Evolutionary conservation across 805 yeast genomes (phyloP).

Genomic region (Pichia scutulata): DNA sequence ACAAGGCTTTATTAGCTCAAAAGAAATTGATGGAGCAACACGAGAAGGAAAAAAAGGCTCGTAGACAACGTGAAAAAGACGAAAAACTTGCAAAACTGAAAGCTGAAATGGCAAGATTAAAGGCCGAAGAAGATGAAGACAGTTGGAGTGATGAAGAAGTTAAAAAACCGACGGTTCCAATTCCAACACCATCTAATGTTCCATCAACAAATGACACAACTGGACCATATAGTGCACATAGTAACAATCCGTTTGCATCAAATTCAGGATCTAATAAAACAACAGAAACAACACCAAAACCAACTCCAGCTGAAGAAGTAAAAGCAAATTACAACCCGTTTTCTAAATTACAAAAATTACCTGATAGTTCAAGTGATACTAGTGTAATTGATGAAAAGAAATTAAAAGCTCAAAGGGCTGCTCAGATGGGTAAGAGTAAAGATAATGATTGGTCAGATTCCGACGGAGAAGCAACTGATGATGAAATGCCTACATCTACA

Average conservation of each 20-base stretch:
- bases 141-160: slow-evolving; percentile 14
- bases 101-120: slow-evolving; percentile 50
- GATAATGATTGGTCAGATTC: slow-evolving; percentile 39
- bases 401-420: slow-evolving; percentile 63
- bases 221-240: slow-evolving; percentile 2
- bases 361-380: slow-evolving; percentile 15
- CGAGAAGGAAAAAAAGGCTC: slow-evolving; percentile 28
- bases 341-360: slow-evolving; percentile 39
- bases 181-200: slow-evolving; percentile 5
- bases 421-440: slow-evolving; percentile 52
- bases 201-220: slow-evolving; percentile 8
- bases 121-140: slow-evolving; percentile 31
- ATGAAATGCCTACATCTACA: slow-evolving; percentile 39
- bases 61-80: slow-evolving; percentile 52
- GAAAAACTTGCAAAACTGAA: slow-evolving; percentile 50
- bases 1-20: slow-evolving; percentile 38
- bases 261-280: slow-evolving; percentile 7
- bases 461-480: slow-evolving; percentile 33
- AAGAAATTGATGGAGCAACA: slow-evolving; percentile 38
- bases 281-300: background rate
- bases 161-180: slow-evolving; percentile 3
- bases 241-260: slow-evolving; percentile 15
- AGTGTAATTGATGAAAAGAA: slow-evolving; percentile 43
- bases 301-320: background rate
- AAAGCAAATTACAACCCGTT: slow-evolving; percentile 43